Percentiles rank a stretch among this genome's conserved stretches.
These are phyloP conservation scores for Klebsormidium nitens DNA, from an alignment of 139 green algal genomes.

Conservation along the genomic window DNA sequence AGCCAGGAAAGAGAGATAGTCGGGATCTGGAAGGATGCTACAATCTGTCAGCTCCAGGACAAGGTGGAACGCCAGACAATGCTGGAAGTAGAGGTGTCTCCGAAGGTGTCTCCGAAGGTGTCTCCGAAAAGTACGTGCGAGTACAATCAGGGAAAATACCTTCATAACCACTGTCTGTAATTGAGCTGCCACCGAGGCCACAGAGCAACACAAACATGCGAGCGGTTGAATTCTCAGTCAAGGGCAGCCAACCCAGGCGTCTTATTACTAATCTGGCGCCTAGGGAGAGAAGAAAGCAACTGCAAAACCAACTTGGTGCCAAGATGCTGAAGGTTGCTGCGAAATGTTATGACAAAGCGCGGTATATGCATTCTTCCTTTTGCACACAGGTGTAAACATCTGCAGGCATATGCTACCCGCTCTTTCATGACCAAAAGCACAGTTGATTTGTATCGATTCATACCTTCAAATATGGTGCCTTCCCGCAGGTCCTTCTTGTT, in stretches of 20 bases:
- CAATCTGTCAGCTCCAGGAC: neutral
- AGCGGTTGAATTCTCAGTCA: no score
- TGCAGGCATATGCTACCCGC: neutral
- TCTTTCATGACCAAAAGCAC: no score
- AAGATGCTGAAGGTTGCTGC: neutral
- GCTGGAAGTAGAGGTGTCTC: neutral
- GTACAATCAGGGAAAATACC: no score
- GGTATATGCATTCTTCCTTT: neutral
- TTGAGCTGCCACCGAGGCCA: no score
- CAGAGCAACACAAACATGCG: no score
- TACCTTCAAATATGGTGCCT: constrained; percentile 34
- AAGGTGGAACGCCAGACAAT: neutral
- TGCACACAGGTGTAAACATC: neutral
- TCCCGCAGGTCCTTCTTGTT: constrained; percentile 21
- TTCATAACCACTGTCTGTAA: no score
- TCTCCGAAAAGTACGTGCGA: no score
- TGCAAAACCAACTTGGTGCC: neutral
- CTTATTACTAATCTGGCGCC: no score
- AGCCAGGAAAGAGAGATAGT: constrained; percentile 31
- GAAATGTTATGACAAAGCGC: neutral
- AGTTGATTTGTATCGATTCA: no score
- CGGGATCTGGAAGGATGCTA: constrained; percentile 22
- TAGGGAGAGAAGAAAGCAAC: neutral
- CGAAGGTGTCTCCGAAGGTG: neutral
- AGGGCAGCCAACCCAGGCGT: no score